phyloP scores from a whole-genome alignment of 1,284 basidiomycete species.

The Tilletia setariae region DNA sequence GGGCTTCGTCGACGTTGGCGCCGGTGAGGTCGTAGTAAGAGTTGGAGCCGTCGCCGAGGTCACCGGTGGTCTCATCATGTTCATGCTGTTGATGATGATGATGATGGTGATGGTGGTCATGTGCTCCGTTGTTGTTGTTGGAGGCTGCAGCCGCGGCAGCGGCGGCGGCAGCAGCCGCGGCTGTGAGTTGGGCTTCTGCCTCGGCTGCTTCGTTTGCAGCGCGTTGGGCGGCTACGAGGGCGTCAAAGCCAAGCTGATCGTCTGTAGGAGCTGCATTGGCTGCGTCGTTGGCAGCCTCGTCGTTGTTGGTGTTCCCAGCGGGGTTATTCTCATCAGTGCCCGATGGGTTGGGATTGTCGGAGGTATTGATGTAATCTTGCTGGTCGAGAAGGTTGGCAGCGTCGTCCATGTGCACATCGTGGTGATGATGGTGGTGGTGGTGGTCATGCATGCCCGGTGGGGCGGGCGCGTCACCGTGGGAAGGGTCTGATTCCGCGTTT shows the following conservation, averaged over 20 bases:
- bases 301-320: neutral
- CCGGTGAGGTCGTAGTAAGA: no score
- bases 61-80: no score
- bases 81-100: neutral
- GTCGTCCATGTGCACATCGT: neutral
- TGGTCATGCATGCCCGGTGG: slow-evolving; percentile 1
- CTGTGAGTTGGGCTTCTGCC: slow-evolving; percentile 12
- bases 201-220: slow-evolving; percentile 6
- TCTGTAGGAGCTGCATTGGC: neutral
- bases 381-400: no score
- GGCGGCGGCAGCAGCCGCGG: slow-evolving; percentile 7
- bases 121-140: neutral
- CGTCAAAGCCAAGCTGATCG: neutral
- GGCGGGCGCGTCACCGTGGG: neutral
- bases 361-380: neutral
- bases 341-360: neutral
- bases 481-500: neutral
- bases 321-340: neutral
- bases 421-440: neutral
- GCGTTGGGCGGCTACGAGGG: slow-evolving; percentile 14
- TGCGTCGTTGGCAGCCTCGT: no score
- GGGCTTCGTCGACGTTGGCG: no score
- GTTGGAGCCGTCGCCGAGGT: no score
- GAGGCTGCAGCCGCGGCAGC: slow-evolving; percentile 1
- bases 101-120: neutral